Percentiles rank a stretch among this genome's conserved stretches.
Conservation (phyloP, 495 filamentous ascomycete genomes). For the Penicillium paxilli region DNA sequence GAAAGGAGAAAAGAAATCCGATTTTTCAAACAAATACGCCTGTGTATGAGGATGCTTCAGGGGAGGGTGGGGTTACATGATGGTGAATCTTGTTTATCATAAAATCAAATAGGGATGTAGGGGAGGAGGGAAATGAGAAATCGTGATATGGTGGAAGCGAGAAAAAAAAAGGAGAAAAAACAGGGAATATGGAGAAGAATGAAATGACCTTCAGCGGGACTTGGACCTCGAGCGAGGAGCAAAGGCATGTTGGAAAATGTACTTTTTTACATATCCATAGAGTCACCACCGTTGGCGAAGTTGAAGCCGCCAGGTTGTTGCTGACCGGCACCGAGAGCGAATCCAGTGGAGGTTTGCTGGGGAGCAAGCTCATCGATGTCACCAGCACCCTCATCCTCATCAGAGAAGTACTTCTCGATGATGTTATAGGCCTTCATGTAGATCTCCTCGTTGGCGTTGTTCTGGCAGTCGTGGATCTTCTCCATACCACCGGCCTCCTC, state of each 20-base stretch:
- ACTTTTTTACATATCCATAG: slow-evolving; percentile 93
- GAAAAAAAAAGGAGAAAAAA: too few species aligned
- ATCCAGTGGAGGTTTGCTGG: slow-evolving; percentile 68
- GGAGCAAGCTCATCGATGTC: slow-evolving; percentile 71
- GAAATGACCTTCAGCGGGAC: neutral
- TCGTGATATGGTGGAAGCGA: slow-evolving; percentile 18
- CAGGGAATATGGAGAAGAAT: slow-evolving; percentile 8
- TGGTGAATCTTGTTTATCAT: slow-evolving; percentile 59
- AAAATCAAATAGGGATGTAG: slow-evolving; percentile 32
- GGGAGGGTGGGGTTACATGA: slow-evolving; percentile 52
- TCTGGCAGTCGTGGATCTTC: slow-evolving; percentile 99
- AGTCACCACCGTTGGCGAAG: slow-evolving; percentile 86
- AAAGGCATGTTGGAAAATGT: neutral
- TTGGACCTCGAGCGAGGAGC: neutral
- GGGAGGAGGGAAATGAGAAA: slow-evolving; percentile 14
- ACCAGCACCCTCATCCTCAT: slow-evolving; percentile 86
- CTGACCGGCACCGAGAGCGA: slow-evolving; percentile 79
- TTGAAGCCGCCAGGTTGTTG: slow-evolving; percentile 83
- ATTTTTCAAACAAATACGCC: slow-evolving; percentile 44
- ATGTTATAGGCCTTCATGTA: slow-evolving; percentile 99
- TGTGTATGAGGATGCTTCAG: slow-evolving; percentile 48
- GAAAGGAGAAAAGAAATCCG: slow-evolving; percentile 24
- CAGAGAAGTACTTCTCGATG: slow-evolving; percentile 99
- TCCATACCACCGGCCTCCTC: slow-evolving; percentile 99
- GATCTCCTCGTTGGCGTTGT: slow-evolving; percentile 99